phyloP scores from a whole-genome alignment of 2,329 filamentous ascomycete genomes.

The Scopulariopsis brevicaulis region DNA sequence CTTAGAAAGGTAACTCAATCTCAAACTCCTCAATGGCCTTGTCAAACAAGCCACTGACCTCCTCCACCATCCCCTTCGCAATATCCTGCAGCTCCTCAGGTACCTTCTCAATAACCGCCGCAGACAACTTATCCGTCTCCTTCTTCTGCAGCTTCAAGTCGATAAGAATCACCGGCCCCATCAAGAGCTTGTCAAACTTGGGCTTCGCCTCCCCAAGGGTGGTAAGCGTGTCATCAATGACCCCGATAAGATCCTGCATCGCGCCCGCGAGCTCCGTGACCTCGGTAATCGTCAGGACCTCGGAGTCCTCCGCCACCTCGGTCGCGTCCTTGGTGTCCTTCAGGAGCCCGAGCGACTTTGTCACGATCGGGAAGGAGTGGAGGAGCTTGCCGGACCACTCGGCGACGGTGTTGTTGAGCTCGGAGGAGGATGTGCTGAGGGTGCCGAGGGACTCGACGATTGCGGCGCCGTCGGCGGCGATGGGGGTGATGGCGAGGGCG shows the following conservation, averaged over 20 bases:
- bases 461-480: conserved; percentile 17
- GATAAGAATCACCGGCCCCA: conserved; percentile 29
- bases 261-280: conserved; percentile 24
- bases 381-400: conserved; percentile 25
- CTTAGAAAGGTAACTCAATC: neutral
- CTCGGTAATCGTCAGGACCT: conserved; percentile 23
- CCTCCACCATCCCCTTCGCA: conserved; percentile 21
- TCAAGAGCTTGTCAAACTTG: conserved; percentile 29
- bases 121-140: conserved; percentile 24
- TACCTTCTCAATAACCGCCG: conserved; percentile 25
- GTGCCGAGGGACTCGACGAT: conserved; percentile 15
- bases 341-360: conserved; percentile 25
- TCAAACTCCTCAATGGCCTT: conserved; percentile 21
- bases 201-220: conserved; percentile 25
- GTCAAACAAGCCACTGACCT: conserved; percentile 25
- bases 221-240: conserved; percentile 25
- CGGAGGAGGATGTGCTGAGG: conserved; percentile 19
- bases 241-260: conserved; percentile 19
- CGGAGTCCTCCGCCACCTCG: conserved; percentile 21
- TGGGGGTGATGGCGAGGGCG: conserved; percentile 18
- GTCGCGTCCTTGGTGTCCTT: conserved; percentile 25
- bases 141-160: conserved; percentile 26
- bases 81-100: conserved; percentile 18
- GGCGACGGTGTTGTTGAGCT: conserved; percentile 20
- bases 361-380: conserved; percentile 26